Conservation (phyloP, 164 flowering plant species). For the Tetrastigma voinierianum region DNA sequence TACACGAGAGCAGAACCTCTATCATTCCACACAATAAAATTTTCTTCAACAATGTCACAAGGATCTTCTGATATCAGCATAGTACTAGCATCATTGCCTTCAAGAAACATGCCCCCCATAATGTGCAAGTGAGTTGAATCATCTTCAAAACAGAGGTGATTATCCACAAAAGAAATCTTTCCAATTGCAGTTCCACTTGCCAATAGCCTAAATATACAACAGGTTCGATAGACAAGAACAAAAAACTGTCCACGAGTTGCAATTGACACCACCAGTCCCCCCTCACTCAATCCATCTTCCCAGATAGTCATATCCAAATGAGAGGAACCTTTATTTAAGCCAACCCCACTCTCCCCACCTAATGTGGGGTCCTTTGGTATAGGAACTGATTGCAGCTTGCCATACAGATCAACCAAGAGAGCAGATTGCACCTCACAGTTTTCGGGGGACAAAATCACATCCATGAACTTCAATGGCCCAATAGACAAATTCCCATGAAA, state of each 20-base stretch:
- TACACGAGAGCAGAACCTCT: conserved; percentile 62
- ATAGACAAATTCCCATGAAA: conserved; percentile 68
- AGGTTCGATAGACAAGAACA: conserved; percentile 47
- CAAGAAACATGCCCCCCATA: conserved; percentile 63
- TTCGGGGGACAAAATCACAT: conserved; percentile 42
- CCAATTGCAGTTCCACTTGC: conserved; percentile 44
- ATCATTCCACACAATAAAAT: conserved; percentile 66
- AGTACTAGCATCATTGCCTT: conserved; percentile 15
- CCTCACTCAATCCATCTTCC: conserved; percentile 32
- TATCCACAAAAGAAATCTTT: conserved; percentile 51
- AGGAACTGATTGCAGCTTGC: conserved; percentile 53
- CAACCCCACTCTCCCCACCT: conserved; percentile 31
- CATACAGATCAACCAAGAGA: conserved; percentile 58
- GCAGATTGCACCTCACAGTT: conserved; percentile 42
- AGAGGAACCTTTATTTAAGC: conserved; percentile 29
- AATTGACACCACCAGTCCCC: conserved; percentile 43
- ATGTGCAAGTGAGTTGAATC: conserved; percentile 30
- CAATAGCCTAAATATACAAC: conserved; percentile 61
- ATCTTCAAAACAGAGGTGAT: conserved; percentile 32
- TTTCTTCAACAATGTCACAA: conserved; percentile 18
- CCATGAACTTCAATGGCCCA: conserved; percentile 68
- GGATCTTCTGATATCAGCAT: conserved; percentile 6
- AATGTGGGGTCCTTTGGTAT: conserved; percentile 36
- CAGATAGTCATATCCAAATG: conserved; percentile 23
- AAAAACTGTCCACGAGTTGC: conserved; percentile 50